phyloP scores from a whole-genome alignment of 768 basidiomycete species.

The Amanita pseudoporphyria region DNA sequence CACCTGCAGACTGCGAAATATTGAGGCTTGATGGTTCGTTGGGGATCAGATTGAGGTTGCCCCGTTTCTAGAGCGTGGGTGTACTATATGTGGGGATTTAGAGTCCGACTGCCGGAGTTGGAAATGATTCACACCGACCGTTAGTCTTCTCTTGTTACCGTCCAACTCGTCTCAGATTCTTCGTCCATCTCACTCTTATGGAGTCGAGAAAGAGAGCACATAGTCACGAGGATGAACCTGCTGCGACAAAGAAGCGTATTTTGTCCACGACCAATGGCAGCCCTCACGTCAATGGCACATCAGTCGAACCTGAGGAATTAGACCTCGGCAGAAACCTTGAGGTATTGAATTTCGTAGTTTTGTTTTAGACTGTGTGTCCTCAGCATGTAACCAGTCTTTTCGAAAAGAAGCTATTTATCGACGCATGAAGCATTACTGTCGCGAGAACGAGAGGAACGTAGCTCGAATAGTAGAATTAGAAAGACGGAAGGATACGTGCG shows the following conservation, averaged over 20 bases:
- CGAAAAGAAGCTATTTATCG: slow-evolving; percentile 82
- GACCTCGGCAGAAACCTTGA: slow-evolving; percentile 51
- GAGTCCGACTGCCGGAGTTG: slow-evolving; percentile 32
- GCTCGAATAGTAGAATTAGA: slow-evolving; percentile 56
- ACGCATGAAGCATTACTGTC: slow-evolving; percentile 74
- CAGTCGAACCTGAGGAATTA: slow-evolving; percentile 34
- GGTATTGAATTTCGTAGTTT: slow-evolving; percentile 28
- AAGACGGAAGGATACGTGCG: slow-evolving; percentile 52
- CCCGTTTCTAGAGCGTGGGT: too few relatives aligned
- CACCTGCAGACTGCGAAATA: slow-evolving; percentile 79
- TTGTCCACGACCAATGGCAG: slow-evolving; percentile 40
- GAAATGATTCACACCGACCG: slow-evolving; percentile 20
- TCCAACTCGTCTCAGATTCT: slow-evolving; percentile 15
- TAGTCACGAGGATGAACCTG: slow-evolving; percentile 38
- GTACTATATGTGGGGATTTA: slow-evolving; percentile 13
- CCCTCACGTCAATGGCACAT: slow-evolving; percentile 43
- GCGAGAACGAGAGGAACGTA: slow-evolving; percentile 60
- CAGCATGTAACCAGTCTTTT: slow-evolving; percentile 45
- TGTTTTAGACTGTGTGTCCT: slow-evolving; percentile 11
- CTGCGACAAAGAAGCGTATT: slow-evolving; percentile 47
- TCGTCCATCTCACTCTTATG: slow-evolving; percentile 21
- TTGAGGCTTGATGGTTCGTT: slow-evolving; percentile 36
- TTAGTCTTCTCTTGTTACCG: background rate
- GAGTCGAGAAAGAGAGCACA: slow-evolving; percentile 55
- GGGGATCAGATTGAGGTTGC: slow-evolving; percentile 25